phyloP scores from a whole-genome alignment of 2,329 filamentous ascomycete genomes.

The Colletotrichum sp. region DNA sequence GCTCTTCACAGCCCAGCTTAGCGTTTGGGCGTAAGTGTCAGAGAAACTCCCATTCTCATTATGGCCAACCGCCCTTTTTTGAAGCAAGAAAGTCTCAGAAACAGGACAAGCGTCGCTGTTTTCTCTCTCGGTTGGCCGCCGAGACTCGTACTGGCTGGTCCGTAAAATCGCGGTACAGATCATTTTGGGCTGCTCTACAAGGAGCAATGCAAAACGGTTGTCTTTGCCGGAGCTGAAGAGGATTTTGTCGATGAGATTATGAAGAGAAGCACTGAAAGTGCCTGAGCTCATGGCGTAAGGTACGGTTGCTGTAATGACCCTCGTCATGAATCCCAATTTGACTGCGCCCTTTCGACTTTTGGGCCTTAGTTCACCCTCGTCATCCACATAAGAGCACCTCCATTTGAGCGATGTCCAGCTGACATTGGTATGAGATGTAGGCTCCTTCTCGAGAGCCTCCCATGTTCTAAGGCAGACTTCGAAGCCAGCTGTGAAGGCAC shows the following conservation, averaged over 20 bases:
- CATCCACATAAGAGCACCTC: not conserved
- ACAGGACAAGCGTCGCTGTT: not conserved
- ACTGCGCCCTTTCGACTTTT: not conserved
- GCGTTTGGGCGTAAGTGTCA: not conserved
- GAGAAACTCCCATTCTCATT: not conserved
- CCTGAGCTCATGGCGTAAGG: not conserved
- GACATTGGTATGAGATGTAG: accelerated
- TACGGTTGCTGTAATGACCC: not conserved
- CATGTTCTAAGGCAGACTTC: not conserved
- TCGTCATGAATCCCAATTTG: not conserved
- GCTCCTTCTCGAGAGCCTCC: accelerated
- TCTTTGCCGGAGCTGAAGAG: not conserved
- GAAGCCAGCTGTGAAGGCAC: not conserved
- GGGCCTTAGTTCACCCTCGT: not conserved
- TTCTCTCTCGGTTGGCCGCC: not conserved
- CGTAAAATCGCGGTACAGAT: not conserved
- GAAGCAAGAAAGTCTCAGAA: not conserved
- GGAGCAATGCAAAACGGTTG: not conserved
- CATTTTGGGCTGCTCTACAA: not conserved
- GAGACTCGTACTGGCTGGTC: not conserved
- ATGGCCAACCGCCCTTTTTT: not conserved
- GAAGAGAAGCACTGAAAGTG: not conserved
- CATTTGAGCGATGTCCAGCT: not conserved
- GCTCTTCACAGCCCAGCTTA: not conserved
- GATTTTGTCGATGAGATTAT: not conserved